Evolutionary conservation across 202 grass and related monocot genomes (phyloP).

Genomic region (Carex arenaria): DNA sequence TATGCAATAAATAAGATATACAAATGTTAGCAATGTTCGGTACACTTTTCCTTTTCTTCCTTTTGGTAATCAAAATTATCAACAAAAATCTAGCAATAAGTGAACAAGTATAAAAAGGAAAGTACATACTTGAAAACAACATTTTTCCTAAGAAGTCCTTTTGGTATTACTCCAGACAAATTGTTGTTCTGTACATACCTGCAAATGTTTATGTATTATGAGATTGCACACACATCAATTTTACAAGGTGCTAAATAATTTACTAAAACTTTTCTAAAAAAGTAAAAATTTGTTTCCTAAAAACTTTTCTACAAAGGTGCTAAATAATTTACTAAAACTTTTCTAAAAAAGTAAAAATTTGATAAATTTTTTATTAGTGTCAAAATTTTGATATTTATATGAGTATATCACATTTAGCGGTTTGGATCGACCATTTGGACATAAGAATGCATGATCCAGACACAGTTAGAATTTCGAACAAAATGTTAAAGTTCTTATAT

Average conservation of each 20-base stretch:
- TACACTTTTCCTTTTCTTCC: neutral
- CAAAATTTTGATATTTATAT: too few relatives aligned
- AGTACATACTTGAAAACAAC: conserved; percentile 74
- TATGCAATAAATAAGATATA: conserved; percentile 26
- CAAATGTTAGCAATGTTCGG: neutral
- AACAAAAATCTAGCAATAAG: conserved; percentile 15
- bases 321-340: neutral
- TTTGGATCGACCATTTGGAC: too few relatives aligned
- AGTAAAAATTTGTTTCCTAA: neutral
- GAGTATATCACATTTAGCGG: too few relatives aligned
- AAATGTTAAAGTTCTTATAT: too few relatives aligned
- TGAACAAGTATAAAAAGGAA: neutral
- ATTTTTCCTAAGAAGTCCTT: conserved; percentile 56
- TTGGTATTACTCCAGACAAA: conserved; percentile 61
- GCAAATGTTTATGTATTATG: conserved; percentile 1
- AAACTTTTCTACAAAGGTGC: neutral
- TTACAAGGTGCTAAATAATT: neutral
- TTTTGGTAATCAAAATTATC: neutral
- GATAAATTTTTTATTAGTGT: too few relatives aligned
- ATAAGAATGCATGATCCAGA: too few relatives aligned
- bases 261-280: neutral
- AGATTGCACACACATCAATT: neutral
- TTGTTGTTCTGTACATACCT: conserved; percentile 94
- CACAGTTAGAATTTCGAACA: too few relatives aligned
- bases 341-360: neutral